Evolutionary conservation across 306 rosid genomes (phyloP), one percentile per base, ranked within the genome.

Genomic region (Delonix regia): DNA sequence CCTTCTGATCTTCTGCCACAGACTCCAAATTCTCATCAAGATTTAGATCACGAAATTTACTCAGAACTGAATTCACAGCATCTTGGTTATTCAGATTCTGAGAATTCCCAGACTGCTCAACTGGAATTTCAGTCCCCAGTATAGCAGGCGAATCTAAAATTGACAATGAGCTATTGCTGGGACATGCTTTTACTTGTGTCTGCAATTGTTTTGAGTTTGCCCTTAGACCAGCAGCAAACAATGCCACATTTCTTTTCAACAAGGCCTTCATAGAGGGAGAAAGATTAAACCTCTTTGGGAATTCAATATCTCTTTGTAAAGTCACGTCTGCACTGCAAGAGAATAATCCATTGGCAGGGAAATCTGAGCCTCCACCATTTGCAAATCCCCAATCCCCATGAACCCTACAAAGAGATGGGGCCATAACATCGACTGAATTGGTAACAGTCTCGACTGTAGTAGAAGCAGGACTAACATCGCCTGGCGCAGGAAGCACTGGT

Each of bases 321-420:
- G 74, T 38, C 73, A 81, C 16, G 22, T 86, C 89, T 0, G 85
- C 67, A 65, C 85, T 82, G 77, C 60, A 64, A 9, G 97, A 74
- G 24, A 80, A 65, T 52, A 85, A 67, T 53, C 84, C 89, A 27
- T 80, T 83, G 57, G 74, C 77, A 1, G 88, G 84, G 64, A 88
- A 83, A 69, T 86, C 91, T 0, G 83, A 69, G 65, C 75, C 75
- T 52, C 88, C 88, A 12, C 83, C 90, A 80, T 78, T 85, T n/a
- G 90, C 91, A 80, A 90, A 88, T 55, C 90, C 88, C 87, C 93
- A 88, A 52, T 90, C 91, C 71, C 87, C 89, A 66, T 88, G 93
- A 85, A 90, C 84, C 85, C 80, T 84, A 76, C 91, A 88, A 25
- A 76, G 86, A 13, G 89, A 72, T 0, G 96, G 93, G 45, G 86